These are phyloP conservation scores for Fusarium sp. DNA, from an alignment of 2,329 filamentous ascomycete genomes.

Conservation along the genomic window DNA sequence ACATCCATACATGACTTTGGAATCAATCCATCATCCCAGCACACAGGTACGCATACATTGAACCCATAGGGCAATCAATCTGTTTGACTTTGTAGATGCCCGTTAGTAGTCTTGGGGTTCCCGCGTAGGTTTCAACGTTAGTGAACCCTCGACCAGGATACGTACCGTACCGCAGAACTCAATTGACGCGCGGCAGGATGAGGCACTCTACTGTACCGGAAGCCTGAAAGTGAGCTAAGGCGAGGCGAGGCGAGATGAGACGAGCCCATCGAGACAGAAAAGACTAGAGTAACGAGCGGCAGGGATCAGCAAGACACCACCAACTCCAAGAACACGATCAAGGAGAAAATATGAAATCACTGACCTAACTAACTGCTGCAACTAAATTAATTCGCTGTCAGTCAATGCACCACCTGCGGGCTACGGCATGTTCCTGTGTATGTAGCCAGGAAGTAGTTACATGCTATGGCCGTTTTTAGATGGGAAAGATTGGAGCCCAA, in stretches of 20 bases:
- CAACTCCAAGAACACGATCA: constrained; percentile 10
- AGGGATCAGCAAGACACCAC: constrained; percentile 26
- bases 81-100: background rate
- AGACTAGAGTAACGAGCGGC: background rate
- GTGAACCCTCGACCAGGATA: background rate
- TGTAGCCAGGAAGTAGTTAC: background rate
- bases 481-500: constrained; percentile 22
- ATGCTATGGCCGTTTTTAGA: constrained; percentile 13
- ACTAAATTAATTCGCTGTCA: background rate
- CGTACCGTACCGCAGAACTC: constrained; percentile 11
- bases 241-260: constrained; percentile 14
- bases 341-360: constrained; percentile 2
- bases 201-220: constrained; percentile 3
- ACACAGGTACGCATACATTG: background rate
- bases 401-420: background rate
- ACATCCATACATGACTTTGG: background rate
- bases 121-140: background rate
- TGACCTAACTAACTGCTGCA: background rate
- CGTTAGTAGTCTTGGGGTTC: background rate
- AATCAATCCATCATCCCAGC: constrained; percentile 2
- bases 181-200: constrained; percentile 35
- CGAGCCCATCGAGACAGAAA: constrained; percentile 25
- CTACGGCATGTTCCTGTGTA: constrained; percentile 20
- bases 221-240: constrained; percentile 7
- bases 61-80: background rate